Percentiles rank a stretch among this genome's conserved stretches.
phyloP scores from a whole-genome alignment of 2,329 filamentous ascomycete species.

The Fusarium bactridioides region DNA sequence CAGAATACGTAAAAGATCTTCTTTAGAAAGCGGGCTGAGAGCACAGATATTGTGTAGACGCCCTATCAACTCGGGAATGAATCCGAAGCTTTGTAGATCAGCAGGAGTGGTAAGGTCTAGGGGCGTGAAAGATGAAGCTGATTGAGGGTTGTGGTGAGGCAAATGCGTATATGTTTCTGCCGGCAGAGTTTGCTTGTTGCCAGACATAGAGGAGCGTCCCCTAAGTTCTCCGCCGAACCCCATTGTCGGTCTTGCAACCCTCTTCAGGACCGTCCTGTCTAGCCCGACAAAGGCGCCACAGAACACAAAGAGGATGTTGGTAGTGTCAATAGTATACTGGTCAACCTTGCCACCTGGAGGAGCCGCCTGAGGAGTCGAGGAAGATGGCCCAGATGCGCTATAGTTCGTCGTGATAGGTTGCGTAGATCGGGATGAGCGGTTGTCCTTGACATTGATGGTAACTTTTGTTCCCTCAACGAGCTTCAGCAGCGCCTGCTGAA shows the following conservation, averaged over 20 bases:
- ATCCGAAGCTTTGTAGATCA: conserved; percentile 84
- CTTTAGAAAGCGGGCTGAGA: conserved; percentile 74
- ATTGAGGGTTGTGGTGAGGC: conserved; percentile 58
- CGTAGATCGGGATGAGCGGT: conserved; percentile 64
- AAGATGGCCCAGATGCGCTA: conserved; percentile 52
- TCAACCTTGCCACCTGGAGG: conserved; percentile 63
- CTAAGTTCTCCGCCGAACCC: conserved; percentile 90
- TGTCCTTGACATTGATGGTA: conserved; percentile 87
- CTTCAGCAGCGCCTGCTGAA: conserved; percentile 94
- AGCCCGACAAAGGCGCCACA: conserved; percentile 94
- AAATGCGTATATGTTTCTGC: conserved; percentile 66
- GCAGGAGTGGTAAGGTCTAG: conserved; percentile 78
- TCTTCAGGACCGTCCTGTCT: conserved; percentile 84
- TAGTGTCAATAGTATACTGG: conserved; percentile 83
- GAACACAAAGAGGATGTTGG: conserved; percentile 97
- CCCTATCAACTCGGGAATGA: conserved; percentile 96
- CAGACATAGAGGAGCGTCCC: conserved; percentile 57
- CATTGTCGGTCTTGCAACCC: conserved; percentile 85
- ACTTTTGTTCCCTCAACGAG: conserved; percentile 96
- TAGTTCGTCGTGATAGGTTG: conserved; percentile 63
- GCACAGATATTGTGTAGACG: conserved; percentile 91
- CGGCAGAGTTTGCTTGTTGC: conserved; percentile 67
- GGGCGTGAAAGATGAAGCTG: conserved; percentile 57
- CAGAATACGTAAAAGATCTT: conserved; percentile 82
- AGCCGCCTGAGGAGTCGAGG: conserved; percentile 55